Evolutionary conservation across 257 asterid species (phyloP).

Genomic region (Knoxia roxburghii): DNA sequence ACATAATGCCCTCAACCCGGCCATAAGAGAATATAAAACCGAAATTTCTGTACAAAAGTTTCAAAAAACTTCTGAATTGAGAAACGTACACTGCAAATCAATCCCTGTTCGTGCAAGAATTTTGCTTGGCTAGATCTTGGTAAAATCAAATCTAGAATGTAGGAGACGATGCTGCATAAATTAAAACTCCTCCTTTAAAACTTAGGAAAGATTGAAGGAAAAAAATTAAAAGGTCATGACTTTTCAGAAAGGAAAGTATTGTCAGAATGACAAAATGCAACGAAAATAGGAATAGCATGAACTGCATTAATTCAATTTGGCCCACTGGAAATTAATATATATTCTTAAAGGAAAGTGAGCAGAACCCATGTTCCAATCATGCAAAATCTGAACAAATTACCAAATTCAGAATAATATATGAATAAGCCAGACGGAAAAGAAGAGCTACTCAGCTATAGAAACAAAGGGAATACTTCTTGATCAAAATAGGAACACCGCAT

Average conservation of each 20-base stretch:
- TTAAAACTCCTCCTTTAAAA: not conserved
- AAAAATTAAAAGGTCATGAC: not conserved
- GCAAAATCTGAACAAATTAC: not conserved
- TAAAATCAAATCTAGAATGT: constrained; percentile 14
- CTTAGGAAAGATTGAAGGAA: not conserved
- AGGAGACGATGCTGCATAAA: constrained; percentile 23
- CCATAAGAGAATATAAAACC: constrained; percentile 13
- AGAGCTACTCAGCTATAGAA: not conserved
- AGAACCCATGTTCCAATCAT: not conserved
- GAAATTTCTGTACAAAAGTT: not conserved
- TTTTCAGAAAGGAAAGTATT: not conserved
- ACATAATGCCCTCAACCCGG: constrained; percentile 47
- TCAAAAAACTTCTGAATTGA: constrained; percentile 12
- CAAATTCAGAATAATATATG: not conserved
- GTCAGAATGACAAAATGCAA: not conserved
- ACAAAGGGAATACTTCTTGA: not conserved
- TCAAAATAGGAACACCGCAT: not conserved
- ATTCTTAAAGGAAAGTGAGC: not conserved
- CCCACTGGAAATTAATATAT: not conserved
- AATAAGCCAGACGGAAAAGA: not conserved
- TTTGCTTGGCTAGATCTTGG: constrained; percentile 15
- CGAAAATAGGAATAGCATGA: not conserved
- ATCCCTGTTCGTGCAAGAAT: constrained; percentile 7
- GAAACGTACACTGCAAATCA: constrained; percentile 18
- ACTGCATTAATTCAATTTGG: constrained; percentile 7